These are phyloP conservation scores for Lanmaoa rubissima DNA, from an alignment of 768 basidiomycete genomes.

Conservation along the genomic window DNA sequence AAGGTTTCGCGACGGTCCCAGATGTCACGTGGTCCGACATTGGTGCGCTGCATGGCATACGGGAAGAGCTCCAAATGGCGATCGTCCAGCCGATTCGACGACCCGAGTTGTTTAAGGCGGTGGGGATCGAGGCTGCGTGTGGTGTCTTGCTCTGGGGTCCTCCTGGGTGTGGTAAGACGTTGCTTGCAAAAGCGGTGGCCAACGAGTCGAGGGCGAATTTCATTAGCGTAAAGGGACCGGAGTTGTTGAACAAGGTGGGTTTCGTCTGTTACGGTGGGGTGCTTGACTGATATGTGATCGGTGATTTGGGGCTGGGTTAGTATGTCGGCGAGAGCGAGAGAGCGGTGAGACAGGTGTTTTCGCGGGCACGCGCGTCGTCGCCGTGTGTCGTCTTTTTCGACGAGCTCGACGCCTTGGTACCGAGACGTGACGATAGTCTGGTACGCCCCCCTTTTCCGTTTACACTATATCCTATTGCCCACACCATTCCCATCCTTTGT, in stretches of 20 bases:
- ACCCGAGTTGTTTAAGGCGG: conserved; percentile 83
- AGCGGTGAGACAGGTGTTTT: conserved; percentile 93
- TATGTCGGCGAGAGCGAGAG: conserved; percentile 98
- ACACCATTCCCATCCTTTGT: not conserved
- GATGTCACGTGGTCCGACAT: conserved; percentile 95
- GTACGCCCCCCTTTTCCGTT: conserved; percentile 42
- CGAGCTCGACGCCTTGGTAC: conserved; percentile 90
- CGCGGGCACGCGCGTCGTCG: conserved; percentile 87
- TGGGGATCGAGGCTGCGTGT: conserved; percentile 89
- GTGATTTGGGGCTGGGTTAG: conserved; percentile 36
- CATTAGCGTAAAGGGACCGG: conserved; percentile 97
- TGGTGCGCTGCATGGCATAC: conserved; percentile 81
- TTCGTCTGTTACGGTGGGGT: not conserved
- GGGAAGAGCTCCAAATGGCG: conserved; percentile 95
- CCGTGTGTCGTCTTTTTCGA: conserved; percentile 97
- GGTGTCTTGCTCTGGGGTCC: conserved; percentile 99
- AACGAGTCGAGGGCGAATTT: conserved; percentile 96
- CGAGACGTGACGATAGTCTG: conserved; percentile 83
- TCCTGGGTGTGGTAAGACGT: conserved; percentile 96
- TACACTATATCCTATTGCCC: not conserved
- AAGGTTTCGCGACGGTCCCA: conserved; percentile 96
- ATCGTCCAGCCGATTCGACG: conserved; percentile 92
- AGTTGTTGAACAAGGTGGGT: conserved; percentile 90
- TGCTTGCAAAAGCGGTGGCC: conserved; percentile 97
- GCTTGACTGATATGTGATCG: not conserved